These are phyloP conservation scores for Xylogone sp. DNA, from an alignment of 2,329 filamentous ascomycete species.

Conservation along the genomic window DNA sequence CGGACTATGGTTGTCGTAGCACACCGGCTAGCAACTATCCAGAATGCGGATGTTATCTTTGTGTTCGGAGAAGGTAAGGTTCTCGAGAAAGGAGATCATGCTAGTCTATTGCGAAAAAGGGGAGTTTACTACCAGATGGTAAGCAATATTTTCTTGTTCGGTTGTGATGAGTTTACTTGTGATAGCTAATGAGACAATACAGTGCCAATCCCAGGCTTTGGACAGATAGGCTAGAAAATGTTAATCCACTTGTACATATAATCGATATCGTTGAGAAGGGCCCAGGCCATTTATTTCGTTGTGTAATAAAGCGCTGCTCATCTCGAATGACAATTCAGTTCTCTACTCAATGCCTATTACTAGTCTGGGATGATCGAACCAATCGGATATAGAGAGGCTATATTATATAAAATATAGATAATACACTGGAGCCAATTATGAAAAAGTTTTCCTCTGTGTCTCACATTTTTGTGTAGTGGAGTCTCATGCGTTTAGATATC, in stretches of 20 bases:
- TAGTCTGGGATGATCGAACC: no score
- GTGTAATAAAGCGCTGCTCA: no score
- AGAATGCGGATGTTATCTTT: slow-evolving; percentile 57
- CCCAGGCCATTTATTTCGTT: no score
- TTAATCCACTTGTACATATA: background rate
- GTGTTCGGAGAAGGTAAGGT: slow-evolving; percentile 5
- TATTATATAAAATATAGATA: no score
- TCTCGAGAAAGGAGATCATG: slow-evolving; percentile 4
- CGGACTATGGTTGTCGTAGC: slow-evolving; percentile 77
- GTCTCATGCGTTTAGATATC: no score
- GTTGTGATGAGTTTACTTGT: background rate
- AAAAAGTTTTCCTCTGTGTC: no score
- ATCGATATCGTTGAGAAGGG: no score
- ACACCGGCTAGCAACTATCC: slow-evolving; percentile 72
- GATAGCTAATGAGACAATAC: background rate
- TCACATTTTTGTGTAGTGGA: background rate
- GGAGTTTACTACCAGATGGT: slow-evolving; percentile 8
- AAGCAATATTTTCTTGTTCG: background rate
- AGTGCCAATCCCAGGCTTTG: slow-evolving; percentile 27
- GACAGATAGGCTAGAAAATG: slow-evolving; percentile 18
- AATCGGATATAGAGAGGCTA: background rate
- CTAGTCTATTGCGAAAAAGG: background rate
- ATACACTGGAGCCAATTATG: no score
- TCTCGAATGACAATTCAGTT: no score
- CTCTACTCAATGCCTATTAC: no score